Base-by-base conservation (phyloP, 179 eudicot species). In the Drosera spatulata region DNA sequence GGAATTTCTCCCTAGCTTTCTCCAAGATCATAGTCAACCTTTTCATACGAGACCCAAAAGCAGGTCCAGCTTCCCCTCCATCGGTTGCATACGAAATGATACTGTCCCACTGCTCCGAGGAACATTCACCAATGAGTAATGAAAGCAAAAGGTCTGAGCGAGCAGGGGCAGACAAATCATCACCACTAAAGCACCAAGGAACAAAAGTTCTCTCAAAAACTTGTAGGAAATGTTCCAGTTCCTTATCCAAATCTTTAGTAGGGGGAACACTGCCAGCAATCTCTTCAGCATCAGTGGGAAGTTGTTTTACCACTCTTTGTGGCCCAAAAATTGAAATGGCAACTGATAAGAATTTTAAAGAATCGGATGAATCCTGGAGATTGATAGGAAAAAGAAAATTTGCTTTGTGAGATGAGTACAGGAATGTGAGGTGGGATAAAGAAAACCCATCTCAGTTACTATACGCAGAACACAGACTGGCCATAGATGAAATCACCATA, bases 71-170 rank as follows among this genome's bases (percentile, higher is more conserved):
- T 55, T 55, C 61, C 49, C 68, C 71, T 61, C 11, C 22, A 62
- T 68, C 61, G 22, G 73, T 73, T 72, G 84, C 83, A 74, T 75
- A 77, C 57, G 79, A 72, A 62, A 93, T 58, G 50, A 85, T 80
- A 60, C 69, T 66, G 73, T 85, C 59, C 91, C 97, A 93, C 70
- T 93, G 97, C 63, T 83, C 77, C 48, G 60, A 14, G 67, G 85
- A 86, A 47, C 77, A 77, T 66, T 82, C 80, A 56, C 77, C 76
- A 74, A 86, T 87, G 42, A 93, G 78, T 69, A 93, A 74, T 39
- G 80, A 80, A 60, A 89, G 88, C 75, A 93, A 73, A 71, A 93
- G 85, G 71, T 90, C 93, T 60, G 89, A 37, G 58, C 84, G 82
- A 67, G 81, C 81, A 69, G 74, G 60, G 22, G 66, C 62, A 39